These are phyloP conservation scores for Ascobolus immersus DNA, from an alignment of 495 filamentous ascomycete genomes.

Conservation along the genomic window DNA sequence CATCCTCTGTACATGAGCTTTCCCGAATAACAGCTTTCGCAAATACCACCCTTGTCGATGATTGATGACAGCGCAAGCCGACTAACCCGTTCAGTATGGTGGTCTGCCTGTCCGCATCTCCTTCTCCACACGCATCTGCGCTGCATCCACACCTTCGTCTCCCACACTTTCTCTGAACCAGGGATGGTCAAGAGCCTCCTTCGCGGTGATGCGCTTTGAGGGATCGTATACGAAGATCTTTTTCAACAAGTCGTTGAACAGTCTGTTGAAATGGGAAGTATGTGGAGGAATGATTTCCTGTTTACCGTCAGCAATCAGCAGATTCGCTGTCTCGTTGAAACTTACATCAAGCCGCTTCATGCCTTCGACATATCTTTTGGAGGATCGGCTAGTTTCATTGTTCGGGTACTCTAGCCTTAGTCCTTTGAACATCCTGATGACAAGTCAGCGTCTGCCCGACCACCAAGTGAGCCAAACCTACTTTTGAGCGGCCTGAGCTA, in stretches of 20 bases:
- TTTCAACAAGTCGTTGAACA: constrained; percentile 67
- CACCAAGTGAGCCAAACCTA: no score
- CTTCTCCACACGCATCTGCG: constrained; percentile 38
- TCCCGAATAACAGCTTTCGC: no score
- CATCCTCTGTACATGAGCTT: no score
- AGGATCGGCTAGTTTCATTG: constrained; percentile 61
- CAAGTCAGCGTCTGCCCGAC: constrained; percentile 14
- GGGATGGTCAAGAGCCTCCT: constrained; percentile 67
- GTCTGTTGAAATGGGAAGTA: constrained; percentile 42
- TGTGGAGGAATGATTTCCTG: constrained; percentile 74
- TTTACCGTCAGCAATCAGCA: constrained; percentile 3
- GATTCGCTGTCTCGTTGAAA: constrained; percentile 1
- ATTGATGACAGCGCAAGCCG: no score
- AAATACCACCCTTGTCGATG: no score
- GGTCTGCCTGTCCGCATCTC: no score
- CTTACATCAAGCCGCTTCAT: constrained; percentile 77
- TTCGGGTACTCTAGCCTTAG: constrained; percentile 71
- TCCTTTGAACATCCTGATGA: constrained; percentile 39
- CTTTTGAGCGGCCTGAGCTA: no score
- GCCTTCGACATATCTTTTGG: constrained; percentile 72
- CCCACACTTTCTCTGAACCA: constrained; percentile 75
- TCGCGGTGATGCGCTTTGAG: constrained; percentile 65
- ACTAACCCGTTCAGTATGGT: no score
- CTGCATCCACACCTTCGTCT: constrained; percentile 87
- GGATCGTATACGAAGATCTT: constrained; percentile 94